Conservation (phyloP, 805 yeast species). For the Candida bentonensis region DNA sequence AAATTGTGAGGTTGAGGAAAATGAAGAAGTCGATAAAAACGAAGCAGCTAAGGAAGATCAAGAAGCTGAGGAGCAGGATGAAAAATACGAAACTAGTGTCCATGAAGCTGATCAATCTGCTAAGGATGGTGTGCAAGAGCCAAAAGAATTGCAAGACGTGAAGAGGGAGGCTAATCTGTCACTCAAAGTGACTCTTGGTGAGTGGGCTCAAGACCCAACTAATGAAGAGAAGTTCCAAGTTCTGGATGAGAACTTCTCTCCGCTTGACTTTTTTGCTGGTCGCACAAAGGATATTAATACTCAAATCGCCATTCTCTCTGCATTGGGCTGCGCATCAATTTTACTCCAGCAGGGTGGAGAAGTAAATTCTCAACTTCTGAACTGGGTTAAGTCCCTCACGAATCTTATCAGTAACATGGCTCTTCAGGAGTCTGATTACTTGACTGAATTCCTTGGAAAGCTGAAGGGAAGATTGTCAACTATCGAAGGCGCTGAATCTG, state of each 20-base stretch:
- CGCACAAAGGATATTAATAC: not conserved
- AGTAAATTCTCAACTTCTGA: not conserved
- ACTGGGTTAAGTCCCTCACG: not conserved
- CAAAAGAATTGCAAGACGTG: not conserved
- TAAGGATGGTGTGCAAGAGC: not conserved
- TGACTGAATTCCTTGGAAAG: not conserved
- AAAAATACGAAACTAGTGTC: not conserved
- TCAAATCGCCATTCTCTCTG: not conserved
- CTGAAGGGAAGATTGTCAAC: not conserved
- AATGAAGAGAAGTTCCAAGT: not conserved
- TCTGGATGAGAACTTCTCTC: not conserved
- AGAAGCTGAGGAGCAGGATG: not conserved
- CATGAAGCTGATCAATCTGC: not conserved
- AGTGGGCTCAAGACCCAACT: not conserved
- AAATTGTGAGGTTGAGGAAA: conserved; percentile 2
- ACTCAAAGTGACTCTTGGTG: not conserved
- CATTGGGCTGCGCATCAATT: not conserved
- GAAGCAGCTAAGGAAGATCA: not conserved
- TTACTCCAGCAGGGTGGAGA: not conserved
- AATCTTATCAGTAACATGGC: not conserved
- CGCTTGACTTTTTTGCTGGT: not conserved
- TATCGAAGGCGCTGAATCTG: not conserved
- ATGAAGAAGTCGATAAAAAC: conserved; percentile 1
- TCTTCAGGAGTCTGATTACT: not conserved
- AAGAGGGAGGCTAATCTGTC: not conserved